phyloP scores from a whole-genome alignment of 306 rosid species.

The Neltuma alba region DNA sequence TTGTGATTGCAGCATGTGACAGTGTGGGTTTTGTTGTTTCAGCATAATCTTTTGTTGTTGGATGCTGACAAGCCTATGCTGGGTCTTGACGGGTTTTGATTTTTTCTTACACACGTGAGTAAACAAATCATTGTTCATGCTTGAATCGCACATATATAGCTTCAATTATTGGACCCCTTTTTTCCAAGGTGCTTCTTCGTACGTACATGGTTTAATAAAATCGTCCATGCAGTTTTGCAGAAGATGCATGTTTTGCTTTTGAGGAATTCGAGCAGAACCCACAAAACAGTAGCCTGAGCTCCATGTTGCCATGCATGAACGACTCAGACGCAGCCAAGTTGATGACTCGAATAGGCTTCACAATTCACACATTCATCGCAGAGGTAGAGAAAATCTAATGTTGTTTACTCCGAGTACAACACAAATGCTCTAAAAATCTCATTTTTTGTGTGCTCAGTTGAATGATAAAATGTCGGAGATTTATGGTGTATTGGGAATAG shows the following conservation, averaged over 20 bases:
- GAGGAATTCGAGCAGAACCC: slow-evolving; percentile 54
- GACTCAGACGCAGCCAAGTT: slow-evolving; percentile 47
- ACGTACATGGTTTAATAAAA: slow-evolving; percentile 5
- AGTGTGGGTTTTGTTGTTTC: slow-evolving; percentile 38
- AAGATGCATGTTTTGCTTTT: slow-evolving; percentile 70
- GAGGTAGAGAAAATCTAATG: slow-evolving; percentile 43
- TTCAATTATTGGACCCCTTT: no score
- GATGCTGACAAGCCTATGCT: slow-evolving; percentile 62
- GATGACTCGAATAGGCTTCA: slow-evolving; percentile 54
- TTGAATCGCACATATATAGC: background rate
- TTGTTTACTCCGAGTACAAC: background rate
- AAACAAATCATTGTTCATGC: background rate
- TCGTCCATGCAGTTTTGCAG: slow-evolving; percentile 55
- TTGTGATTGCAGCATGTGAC: background rate
- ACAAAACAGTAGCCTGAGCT: slow-evolving; percentile 58
- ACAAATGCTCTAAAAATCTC: background rate
- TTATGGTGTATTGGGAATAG: slow-evolving; percentile 48
- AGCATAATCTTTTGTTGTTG: slow-evolving; percentile 67
- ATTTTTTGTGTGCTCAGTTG: slow-evolving; percentile 48
- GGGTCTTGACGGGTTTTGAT: slow-evolving; percentile 74
- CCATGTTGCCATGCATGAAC: slow-evolving; percentile 66
- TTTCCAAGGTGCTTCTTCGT: no score
- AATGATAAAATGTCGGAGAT: slow-evolving; percentile 54
- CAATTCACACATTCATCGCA: slow-evolving; percentile 51
- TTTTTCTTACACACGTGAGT: slow-evolving; percentile 71